Conservation (phyloP, 345 rosid species). For the Brassica cretica region DNA sequence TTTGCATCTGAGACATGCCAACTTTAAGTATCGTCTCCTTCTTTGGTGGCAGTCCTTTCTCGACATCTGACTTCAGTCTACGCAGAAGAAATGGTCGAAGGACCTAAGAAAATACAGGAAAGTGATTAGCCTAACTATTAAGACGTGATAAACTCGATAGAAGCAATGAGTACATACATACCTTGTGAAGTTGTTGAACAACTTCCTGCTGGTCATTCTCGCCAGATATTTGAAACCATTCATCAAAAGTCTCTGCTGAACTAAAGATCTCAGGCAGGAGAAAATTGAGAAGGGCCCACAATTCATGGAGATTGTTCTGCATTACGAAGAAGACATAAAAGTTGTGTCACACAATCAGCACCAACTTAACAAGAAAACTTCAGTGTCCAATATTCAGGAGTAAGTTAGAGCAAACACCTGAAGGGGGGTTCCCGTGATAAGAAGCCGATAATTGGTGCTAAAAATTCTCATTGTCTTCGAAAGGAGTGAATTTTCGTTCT, state of each 20-base stretch:
- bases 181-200: slow-evolving; percentile 99
- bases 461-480: slow-evolving; percentile 95
- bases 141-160: background rate
- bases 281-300: slow-evolving; percentile 98
- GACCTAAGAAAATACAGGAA: slow-evolving; percentile 48
- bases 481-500: slow-evolving; percentile 95
- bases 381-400: background rate
- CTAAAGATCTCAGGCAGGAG: slow-evolving; percentile 95
- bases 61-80: slow-evolving; percentile 94
- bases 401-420: slow-evolving; percentile 58
- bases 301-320: slow-evolving; percentile 99
- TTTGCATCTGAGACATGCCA: slow-evolving; percentile 99
- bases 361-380: background rate
- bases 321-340: slow-evolving; percentile 21
- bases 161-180: slow-evolving; percentile 34
- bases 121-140: slow-evolving; percentile 5
- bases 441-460: slow-evolving; percentile 90
- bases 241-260: slow-evolving; percentile 99
- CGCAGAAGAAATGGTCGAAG: slow-evolving; percentile 99
- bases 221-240: slow-evolving; percentile 99
- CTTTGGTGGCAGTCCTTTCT: slow-evolving; percentile 98
- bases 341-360: background rate
- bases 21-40: slow-evolving; percentile 98
- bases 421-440: slow-evolving; percentile 97
- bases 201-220: slow-evolving; percentile 99